Conservation (phyloP, 1,139 yeast genomes). For the Scheffersomyces stambukii region DNA sequence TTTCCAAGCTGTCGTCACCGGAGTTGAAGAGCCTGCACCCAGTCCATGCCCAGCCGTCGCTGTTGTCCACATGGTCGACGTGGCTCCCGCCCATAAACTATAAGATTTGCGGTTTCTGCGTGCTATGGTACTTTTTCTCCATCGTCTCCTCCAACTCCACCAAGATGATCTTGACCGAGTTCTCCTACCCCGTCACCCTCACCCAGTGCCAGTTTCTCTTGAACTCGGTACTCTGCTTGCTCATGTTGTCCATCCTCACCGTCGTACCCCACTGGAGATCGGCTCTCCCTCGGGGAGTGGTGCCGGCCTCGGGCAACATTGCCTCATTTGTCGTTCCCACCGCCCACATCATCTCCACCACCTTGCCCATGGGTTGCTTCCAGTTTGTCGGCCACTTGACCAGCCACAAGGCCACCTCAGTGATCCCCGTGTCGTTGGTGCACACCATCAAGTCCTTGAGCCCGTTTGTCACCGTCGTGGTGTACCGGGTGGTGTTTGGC, state of each 20-base stretch:
- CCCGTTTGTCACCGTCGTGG: constrained; percentile 82
- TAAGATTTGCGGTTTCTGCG: constrained; percentile 45
- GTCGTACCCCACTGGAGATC: constrained; percentile 17
- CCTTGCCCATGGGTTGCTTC: constrained; percentile 90
- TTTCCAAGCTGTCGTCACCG: constrained; percentile 33
- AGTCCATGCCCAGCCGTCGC: constrained; percentile 17
- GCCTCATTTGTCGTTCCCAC: constrained; percentile 50
- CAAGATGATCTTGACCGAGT: constrained; percentile 64
- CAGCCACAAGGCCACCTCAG: constrained; percentile 81
- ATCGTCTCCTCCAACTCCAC: constrained; percentile 80
- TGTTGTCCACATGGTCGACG: constrained; percentile 1
- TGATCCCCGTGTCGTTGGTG: constrained; percentile 86
- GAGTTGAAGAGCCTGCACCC: constrained; percentile 18
- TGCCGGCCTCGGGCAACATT: constrained; percentile 33
- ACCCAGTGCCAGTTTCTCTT: constrained; percentile 81
- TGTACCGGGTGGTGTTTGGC: constrained; percentile 60
- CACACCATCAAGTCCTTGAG: constrained; percentile 90
- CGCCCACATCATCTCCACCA: constrained; percentile 52
- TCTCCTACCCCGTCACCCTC: constrained; percentile 75
- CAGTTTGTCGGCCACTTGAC: constrained; percentile 89
- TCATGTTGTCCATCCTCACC: constrained; percentile 20
- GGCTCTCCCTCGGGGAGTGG: constrained; percentile 54
- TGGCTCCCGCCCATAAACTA: constrained; percentile 25
- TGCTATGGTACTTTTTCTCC: constrained; percentile 76
- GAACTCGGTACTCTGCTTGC: constrained; percentile 53